Base-by-base conservation (phyloP, 2,329 filamentous ascomycete species). In the Verticillium nonalfalfae region DNA sequence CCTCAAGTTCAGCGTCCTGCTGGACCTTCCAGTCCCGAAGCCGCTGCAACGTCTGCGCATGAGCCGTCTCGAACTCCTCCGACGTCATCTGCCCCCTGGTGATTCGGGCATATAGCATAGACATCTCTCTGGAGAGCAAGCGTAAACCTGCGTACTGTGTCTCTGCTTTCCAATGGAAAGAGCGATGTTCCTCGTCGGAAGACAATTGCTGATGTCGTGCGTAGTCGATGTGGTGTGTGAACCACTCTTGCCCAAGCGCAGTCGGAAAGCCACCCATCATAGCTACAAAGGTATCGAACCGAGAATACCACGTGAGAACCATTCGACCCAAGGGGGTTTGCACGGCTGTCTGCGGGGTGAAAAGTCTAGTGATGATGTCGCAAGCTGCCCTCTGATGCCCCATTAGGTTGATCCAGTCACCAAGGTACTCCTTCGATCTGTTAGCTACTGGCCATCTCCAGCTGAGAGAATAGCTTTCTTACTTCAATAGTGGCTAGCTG, bases 401-500 rank as follows among this genome's bases (percentile, higher is more conserved):
- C 75, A 95, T 89, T 15, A 98, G 80, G 69, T 96, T 97, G 59
- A 96, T 86, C 93, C 93, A 98, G 72, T 99, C 95, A 13, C 95
- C 95, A 56, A 98, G 82, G 69, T 93, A 96, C 76, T 98, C 95
- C 92, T 97, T 69, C 55, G 36, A 59, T 33, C 55, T 57, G n/a
- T 40, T 35, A 38, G 1, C 15, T 15, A 61, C 69, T 59, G 67
- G 64, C 52, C 10, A 26, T 66, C 63, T 66, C 63, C 65, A 61
- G 55, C 57, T 58, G 34, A 13, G 9, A 14, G 35, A 21, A 10
- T n/a, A 10, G 38, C 7, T 35, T 18, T 65, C 79, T 70, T 80
- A 96, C 93, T 85, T 99, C 95, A 61, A 97, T 95, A 3, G 91
- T 96, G 60, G 93, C 93, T 58, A 98, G 83, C 69, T 98, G 93